A percentile compares a stretch with the other conserved stretches of the same genome.
Evolutionary conservation across 495 filamentous ascomycete genomes (phyloP).

Genomic region (Hypoxylon fragiforme): DNA sequence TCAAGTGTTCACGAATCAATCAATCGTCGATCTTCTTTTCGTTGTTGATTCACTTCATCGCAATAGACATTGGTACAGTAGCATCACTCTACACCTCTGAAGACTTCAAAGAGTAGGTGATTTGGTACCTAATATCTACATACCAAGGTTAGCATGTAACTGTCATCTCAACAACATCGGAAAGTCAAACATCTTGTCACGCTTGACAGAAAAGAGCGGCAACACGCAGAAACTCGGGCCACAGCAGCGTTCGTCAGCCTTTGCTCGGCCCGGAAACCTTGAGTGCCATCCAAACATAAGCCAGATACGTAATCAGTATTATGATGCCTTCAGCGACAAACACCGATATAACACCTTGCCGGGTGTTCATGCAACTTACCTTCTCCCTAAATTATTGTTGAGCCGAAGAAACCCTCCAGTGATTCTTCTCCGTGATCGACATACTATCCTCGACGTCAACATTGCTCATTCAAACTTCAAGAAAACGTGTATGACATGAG

Average conservation of each 20-base stretch:
- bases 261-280: slow-evolving; percentile 20
- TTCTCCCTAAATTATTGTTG: no score
- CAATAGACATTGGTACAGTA: no score
- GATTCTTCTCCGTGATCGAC: not conserved
- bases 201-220: not conserved
- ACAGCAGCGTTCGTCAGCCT: slow-evolving; percentile 5
- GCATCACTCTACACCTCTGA: no score
- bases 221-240: not conserved
- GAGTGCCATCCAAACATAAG: slow-evolving; percentile 6
- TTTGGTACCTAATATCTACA: no score
- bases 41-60: slow-evolving; percentile 18
- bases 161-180: slow-evolving; percentile 17
- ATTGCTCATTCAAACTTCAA: not conserved
- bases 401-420: no score
- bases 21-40: slow-evolving; percentile 15
- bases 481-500: not conserved
- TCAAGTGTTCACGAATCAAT: slow-evolving; percentile 1
- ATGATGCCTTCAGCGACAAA: slow-evolving; percentile 9
- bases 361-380: no score
- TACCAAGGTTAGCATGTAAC: not conserved
- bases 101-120: no score
- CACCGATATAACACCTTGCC: not conserved
- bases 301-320: slow-evolving; percentile 9
- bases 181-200: not conserved
- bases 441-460: not conserved